These are phyloP conservation scores for Blastobotrys americana DNA, from an alignment of 805 yeast species.

Conservation along the genomic window DNA sequence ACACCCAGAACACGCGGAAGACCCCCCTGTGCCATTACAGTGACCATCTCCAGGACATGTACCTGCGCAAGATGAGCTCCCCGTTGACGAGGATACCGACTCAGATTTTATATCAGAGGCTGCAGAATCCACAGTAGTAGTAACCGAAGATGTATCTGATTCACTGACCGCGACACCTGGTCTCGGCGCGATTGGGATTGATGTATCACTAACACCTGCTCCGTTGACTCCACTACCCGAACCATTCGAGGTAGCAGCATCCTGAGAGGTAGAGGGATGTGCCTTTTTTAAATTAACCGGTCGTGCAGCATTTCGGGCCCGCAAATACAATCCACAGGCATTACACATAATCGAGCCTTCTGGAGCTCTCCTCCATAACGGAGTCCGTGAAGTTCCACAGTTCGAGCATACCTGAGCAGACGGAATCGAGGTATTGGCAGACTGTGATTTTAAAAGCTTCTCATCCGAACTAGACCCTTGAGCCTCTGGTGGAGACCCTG, in stretches of 20 bases:
- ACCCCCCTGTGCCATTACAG: conserved; percentile 85
- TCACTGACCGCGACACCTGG: conserved; percentile 6
- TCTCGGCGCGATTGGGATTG: conserved; percentile 4
- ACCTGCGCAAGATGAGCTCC: conserved; percentile 35
- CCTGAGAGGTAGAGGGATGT: conserved; percentile 2
- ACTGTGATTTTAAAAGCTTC: not conserved
- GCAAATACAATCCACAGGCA: conserved; percentile 83
- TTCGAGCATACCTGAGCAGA: conserved; percentile 60
- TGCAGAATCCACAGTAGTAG: not conserved
- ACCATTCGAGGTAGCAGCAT: conserved; percentile 3
- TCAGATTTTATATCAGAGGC: not conserved
- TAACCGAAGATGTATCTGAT: not conserved
- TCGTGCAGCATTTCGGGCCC: conserved; percentile 53
- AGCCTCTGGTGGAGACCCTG: too few species aligned
- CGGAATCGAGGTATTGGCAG: conserved; percentile 5
- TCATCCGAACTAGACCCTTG: too few species aligned
- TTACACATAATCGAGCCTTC: conserved; percentile 89
- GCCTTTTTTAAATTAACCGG: conserved; percentile 51
- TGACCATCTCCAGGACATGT: conserved; percentile 69
- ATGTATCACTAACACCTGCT: not conserved
- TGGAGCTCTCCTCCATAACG: conserved; percentile 91
- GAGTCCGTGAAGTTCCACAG: conserved; percentile 88
- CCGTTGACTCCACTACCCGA: conserved; percentile 5
- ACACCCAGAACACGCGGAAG: conserved; percentile 72
- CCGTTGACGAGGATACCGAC: too few species aligned